These are phyloP conservation scores for Amaranthus hypochondriacus DNA, from an alignment of 148 eudicot species.

Conservation along the genomic window DNA sequence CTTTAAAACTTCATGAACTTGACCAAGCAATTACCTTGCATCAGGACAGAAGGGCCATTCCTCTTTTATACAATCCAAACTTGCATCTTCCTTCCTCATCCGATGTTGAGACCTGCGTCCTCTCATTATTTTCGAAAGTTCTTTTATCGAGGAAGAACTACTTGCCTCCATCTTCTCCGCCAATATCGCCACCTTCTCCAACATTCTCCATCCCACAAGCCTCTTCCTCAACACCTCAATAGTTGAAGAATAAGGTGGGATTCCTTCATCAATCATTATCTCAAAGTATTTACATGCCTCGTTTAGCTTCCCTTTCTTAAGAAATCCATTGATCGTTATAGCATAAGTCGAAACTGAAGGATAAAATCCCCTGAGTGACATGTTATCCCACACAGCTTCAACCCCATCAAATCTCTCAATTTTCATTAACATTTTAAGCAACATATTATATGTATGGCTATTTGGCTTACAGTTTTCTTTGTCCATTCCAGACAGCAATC, in stretches of 20 bases:
- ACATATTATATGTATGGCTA: conserved; percentile 68
- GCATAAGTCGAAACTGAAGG: conserved; percentile 72
- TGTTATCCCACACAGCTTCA: conserved; percentile 50
- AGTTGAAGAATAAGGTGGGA: conserved; percentile 67
- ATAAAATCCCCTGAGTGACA: conserved; percentile 50
- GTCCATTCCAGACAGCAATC: conserved; percentile 56
- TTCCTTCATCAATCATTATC: conserved; percentile 82
- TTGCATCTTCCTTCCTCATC: conserved; percentile 28
- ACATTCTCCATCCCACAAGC: conserved; percentile 47
- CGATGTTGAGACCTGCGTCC: conserved; percentile 42
- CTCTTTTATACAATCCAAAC: conserved; percentile 48
- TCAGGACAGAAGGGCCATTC: conserved; percentile 37
- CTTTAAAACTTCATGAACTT: not conserved
- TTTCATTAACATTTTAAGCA: conserved; percentile 65
- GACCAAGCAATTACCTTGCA: conserved; percentile 6
- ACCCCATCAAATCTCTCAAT: conserved; percentile 69
- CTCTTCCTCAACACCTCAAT: conserved; percentile 60
- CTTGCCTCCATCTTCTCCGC: conserved; percentile 78
- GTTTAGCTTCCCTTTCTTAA: conserved; percentile 61
- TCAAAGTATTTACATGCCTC: conserved; percentile 74
- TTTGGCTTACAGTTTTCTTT: conserved; percentile 47
- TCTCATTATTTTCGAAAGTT: conserved; percentile 49
- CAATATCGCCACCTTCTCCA: conserved; percentile 39
- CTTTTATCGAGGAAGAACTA: conserved; percentile 55
- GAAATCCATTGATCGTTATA: conserved; percentile 72